A percentile compares a stretch with the other conserved stretches of the same genome.
phyloP scores from a whole-genome alignment of 1,284 basidiomycete genomes.

The Leccinum variabile region DNA sequence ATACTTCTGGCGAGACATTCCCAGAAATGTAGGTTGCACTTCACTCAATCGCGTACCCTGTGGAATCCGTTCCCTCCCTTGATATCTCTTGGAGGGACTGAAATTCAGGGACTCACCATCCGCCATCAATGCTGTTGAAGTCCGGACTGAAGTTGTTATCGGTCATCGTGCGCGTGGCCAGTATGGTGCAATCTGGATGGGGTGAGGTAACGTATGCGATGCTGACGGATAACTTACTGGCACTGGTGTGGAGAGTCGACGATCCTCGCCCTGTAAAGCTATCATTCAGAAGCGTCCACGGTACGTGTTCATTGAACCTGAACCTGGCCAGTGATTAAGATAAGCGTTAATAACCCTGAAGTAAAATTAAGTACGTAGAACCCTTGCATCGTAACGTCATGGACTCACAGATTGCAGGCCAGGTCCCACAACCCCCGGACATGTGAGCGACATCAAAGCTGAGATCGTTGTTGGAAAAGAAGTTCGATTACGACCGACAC shows the following conservation, averaged over 20 bases:
- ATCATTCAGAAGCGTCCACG: neutral
- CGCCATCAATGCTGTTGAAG: slow-evolving; percentile 61
- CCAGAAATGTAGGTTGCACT: slow-evolving; percentile 20
- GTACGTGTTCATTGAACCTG: neutral
- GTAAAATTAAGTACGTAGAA: neutral
- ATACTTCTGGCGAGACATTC: slow-evolving; percentile 24
- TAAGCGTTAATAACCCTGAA: slow-evolving; percentile 14
- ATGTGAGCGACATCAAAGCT: slow-evolving; percentile 39
- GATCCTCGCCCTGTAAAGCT: slow-evolving; percentile 49
- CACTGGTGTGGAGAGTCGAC: slow-evolving; percentile 66
- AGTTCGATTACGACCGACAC: neutral
- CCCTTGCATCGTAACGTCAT: neutral
- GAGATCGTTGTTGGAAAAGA: neutral
- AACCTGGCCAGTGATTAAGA: slow-evolving; percentile 8
- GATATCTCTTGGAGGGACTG: neutral
- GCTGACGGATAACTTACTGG: slow-evolving; percentile 8
- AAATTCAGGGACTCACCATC: slow-evolving; percentile 25
- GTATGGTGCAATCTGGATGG: slow-evolving; percentile 57
- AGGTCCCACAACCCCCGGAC: slow-evolving; percentile 40
- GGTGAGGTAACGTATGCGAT: neutral
- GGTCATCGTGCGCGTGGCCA: slow-evolving; percentile 44
- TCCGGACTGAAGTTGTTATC: slow-evolving; percentile 54
- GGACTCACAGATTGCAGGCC: slow-evolving; percentile 37
- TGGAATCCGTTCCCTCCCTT: neutral
- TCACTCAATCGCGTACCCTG: slow-evolving; percentile 16